Conservation (phyloP, 2,329 filamentous ascomycete species). For the Plectosphaerella plurivora region DNA sequence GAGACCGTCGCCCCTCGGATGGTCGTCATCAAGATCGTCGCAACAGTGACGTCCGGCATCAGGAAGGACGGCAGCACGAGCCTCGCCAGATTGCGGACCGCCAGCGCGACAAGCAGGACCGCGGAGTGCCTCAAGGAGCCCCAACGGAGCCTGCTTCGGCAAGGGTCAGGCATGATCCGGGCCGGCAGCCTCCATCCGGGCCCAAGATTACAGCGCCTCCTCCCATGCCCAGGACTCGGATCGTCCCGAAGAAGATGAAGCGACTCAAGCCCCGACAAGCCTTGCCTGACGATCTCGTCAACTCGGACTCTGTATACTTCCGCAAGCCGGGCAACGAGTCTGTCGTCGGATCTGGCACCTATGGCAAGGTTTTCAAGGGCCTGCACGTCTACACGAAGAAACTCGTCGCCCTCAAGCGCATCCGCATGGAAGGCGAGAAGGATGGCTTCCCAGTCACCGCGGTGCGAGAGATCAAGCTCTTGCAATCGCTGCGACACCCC, state of each 20-base stretch:
- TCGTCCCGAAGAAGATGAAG: constrained; percentile 64
- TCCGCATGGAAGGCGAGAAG: constrained; percentile 88
- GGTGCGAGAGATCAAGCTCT: constrained; percentile 83
- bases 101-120: constrained; percentile 25
- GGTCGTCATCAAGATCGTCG: constrained; percentile 15
- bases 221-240: constrained; percentile 50
- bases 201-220: constrained; percentile 19
- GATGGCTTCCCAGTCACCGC: constrained; percentile 91
- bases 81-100: constrained; percentile 23
- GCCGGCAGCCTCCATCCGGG: constrained; percentile 23
- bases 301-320: constrained; percentile 87
- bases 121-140: constrained; percentile 44
- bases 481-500: constrained; percentile 78
- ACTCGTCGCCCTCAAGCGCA: constrained; percentile 81
- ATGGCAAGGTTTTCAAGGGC: constrained; percentile 94
- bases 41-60: constrained; percentile 14
- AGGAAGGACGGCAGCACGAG: constrained; percentile 18
- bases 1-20: constrained; percentile 14
- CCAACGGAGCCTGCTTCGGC: constrained; percentile 51
- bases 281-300: constrained; percentile 66
- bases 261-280: constrained; percentile 67
- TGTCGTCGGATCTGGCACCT: constrained; percentile 91
- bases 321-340: constrained; percentile 97
- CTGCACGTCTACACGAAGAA: constrained; percentile 85
- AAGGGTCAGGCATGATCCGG: constrained; percentile 30